Conservation (phyloP, 345 rosid genomes). For the Gossypium anomalum region DNA sequence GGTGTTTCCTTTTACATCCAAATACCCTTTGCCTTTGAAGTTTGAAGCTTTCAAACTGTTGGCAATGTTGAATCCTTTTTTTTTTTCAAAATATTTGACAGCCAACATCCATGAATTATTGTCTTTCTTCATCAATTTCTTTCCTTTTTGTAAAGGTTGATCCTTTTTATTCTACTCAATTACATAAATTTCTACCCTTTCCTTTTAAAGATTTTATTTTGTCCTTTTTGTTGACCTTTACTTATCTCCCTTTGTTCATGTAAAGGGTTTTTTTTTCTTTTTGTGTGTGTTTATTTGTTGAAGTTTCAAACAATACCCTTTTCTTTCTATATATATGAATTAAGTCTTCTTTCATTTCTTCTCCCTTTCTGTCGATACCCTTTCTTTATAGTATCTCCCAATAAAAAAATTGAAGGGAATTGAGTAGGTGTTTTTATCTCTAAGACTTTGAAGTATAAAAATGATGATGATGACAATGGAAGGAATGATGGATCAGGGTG, state of each 20-base stretch:
- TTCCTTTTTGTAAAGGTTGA: constrained; percentile 13
- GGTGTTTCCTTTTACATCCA: not conserved
- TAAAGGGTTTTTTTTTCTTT: not conserved
- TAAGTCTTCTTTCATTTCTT: not conserved
- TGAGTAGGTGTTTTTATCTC: not conserved
- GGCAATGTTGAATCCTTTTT: not conserved
- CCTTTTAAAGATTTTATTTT: constrained; percentile 7
- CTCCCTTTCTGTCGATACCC: not conserved
- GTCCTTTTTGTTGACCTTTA: constrained; percentile 24
- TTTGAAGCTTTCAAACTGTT: constrained; percentile 43
- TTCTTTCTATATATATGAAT: not conserved
- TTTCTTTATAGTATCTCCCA: constrained; percentile 3
- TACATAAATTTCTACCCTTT: constrained; percentile 17
- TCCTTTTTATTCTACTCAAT: constrained; percentile 20
- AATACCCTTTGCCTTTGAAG: constrained; percentile 17
- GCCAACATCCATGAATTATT: constrained; percentile 22
- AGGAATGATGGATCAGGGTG: constrained; percentile 71
- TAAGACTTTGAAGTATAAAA: constrained; percentile 16
- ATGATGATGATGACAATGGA: constrained; percentile 72
- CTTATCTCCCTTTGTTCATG: constrained; percentile 7
- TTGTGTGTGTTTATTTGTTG: not conserved
- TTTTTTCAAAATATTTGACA: constrained; percentile 1
- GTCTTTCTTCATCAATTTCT: constrained; percentile 18
- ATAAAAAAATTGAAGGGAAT: not conserved
- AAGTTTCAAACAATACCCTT: constrained; percentile 7